Evolutionary conservation across 495 filamentous ascomycete genomes (phyloP).

Genomic region (Lophiostoma macrostomum): DNA sequence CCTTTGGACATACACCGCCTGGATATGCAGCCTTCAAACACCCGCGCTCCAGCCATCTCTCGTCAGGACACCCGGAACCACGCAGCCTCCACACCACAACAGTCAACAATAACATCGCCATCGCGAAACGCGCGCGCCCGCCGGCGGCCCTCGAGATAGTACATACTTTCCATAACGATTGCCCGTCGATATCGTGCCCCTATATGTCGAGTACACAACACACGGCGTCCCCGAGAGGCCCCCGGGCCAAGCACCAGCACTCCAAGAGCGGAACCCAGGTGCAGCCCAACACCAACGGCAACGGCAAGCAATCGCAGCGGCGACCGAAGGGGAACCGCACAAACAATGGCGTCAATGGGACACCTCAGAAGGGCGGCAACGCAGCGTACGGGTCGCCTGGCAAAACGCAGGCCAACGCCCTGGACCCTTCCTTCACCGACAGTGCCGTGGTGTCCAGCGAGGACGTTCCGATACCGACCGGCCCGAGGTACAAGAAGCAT

Average conservation of each 20-base stretch:
- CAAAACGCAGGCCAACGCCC: neutral
- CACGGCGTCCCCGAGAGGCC: slow-evolving; percentile 12
- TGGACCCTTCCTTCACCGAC: slow-evolving; percentile 5
- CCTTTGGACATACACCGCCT: neutral
- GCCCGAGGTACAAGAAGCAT: slow-evolving; percentile 21
- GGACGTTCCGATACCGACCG: slow-evolving; percentile 11
- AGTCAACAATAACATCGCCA: neutral
- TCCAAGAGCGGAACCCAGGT: slow-evolving; percentile 27
- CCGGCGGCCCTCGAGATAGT: slow-evolving; percentile 27
- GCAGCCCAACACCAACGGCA: slow-evolving; percentile 7
- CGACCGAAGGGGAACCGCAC: slow-evolving; percentile 21
- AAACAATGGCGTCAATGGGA: slow-evolving; percentile 8
- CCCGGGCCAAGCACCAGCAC: slow-evolving; percentile 31
- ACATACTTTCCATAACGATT: neutral
- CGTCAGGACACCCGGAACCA: neutral
- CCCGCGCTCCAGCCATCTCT: slow-evolving; percentile 3
- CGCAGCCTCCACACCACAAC: slow-evolving; percentile 5
- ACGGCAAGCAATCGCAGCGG: slow-evolving; percentile 4
- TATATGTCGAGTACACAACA: slow-evolving; percentile 23
- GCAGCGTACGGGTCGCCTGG: too few species aligned
- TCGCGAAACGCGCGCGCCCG: slow-evolving; percentile 4
- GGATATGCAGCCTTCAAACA: slow-evolving; percentile 29
- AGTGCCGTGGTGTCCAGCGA: slow-evolving; percentile 23
- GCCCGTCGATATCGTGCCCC: neutral
- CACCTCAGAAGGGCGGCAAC: neutral